Percentiles rank a stretch among this genome's conserved stretches.
These are phyloP conservation scores for Eucalyptus regnans DNA, from an alignment of 345 rosid species.

Conservation along the genomic window DNA sequence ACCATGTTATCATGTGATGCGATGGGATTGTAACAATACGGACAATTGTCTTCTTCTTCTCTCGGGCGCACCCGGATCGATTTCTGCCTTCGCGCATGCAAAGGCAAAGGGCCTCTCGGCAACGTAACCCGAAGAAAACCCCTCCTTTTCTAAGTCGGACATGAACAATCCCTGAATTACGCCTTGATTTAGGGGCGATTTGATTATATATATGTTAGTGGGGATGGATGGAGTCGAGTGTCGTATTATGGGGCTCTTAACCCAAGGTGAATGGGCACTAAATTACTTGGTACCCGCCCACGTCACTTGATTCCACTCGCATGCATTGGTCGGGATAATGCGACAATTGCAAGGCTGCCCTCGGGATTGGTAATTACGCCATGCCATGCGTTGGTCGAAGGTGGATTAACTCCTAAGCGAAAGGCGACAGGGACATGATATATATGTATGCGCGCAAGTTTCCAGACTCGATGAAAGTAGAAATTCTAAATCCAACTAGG, in stretches of 20 bases:
- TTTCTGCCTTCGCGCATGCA: not conserved
- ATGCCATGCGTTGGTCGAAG: not conserved
- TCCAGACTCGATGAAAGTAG: not conserved
- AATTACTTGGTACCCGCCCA: not conserved
- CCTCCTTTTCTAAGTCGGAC: not conserved
- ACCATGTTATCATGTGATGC: not conserved
- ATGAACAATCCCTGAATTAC: conserved; percentile 28
- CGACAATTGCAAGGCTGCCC: not conserved
- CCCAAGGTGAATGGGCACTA: not conserved
- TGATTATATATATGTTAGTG: not conserved
- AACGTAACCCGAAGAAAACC: not conserved
- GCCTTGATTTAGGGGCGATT: conserved; percentile 31
- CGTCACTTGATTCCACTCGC: not conserved
- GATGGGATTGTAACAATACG: not conserved
- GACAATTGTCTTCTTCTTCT: not conserved
- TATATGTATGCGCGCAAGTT: no score
- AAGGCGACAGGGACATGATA: no score
- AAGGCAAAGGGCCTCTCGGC: not conserved
- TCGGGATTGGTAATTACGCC: not conserved
- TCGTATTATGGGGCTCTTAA: not conserved
- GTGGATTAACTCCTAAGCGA: not conserved
- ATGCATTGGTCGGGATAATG: not conserved
- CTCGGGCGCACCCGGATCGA: not conserved
- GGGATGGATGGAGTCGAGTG: not conserved
- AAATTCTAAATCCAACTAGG: not conserved